Conservation (phyloP, 2,329 filamentous ascomycete genomes). For the Kalmusia sp. region DNA sequence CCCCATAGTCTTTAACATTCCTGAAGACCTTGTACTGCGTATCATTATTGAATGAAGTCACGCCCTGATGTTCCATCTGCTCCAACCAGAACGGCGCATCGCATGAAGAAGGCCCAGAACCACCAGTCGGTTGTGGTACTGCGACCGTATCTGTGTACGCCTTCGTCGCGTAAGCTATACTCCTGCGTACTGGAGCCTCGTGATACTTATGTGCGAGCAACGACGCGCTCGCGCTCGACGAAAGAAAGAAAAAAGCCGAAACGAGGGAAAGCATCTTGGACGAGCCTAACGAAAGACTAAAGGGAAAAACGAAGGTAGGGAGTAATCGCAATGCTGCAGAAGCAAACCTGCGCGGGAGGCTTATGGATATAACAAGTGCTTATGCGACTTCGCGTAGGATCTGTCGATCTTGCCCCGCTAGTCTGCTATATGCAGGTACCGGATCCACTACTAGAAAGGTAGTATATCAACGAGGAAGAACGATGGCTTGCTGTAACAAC, state of each 20-base stretch:
- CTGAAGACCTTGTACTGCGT: slow-evolving; percentile 42
- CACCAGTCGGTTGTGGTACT: slow-evolving; percentile 19
- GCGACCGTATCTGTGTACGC: slow-evolving; percentile 14
- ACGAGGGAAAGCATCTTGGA: slow-evolving; percentile 6
- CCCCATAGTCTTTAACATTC: slow-evolving; percentile 53
- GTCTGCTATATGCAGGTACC: not conserved
- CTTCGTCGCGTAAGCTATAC: not conserved
- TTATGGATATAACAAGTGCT: not conserved
- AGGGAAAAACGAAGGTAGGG: not conserved
- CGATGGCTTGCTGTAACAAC: not conserved
- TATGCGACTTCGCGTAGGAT: not conserved
- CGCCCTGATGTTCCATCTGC: slow-evolving; percentile 50
- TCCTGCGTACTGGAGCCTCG: slow-evolving; percentile 1
- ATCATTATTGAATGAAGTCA: slow-evolving; percentile 47
- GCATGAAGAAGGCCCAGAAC: slow-evolving; percentile 13
- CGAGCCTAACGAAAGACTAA: not conserved
- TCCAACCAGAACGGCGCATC: slow-evolving; percentile 50
- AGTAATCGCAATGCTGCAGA: slow-evolving; percentile 2
- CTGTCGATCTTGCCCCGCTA: slow-evolving; percentile 3
- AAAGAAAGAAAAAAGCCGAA: slow-evolving; percentile 8
- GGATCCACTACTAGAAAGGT: not conserved
- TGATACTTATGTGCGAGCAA: slow-evolving; percentile 5
- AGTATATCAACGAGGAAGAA: not conserved
- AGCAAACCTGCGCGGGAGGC: not conserved
- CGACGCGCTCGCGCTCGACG: slow-evolving; percentile 1